Percentiles rank a stretch among this genome's conserved stretches.
Conservation (phyloP, 768 basidiomycete species). For the Collybia nuda region DNA sequence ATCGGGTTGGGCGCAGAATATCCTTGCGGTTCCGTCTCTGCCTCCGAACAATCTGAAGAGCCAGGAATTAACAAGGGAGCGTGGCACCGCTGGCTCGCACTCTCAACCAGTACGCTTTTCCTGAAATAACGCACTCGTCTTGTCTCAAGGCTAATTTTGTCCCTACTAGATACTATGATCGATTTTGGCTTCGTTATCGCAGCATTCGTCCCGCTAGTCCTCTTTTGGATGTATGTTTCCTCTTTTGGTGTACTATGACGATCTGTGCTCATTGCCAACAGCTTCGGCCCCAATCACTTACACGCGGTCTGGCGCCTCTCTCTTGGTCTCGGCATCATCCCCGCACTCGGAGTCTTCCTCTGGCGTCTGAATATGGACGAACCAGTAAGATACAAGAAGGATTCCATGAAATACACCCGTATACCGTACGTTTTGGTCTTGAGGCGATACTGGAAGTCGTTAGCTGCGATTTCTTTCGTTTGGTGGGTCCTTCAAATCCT, state of each 20-base stretch:
- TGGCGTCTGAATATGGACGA: conserved; percentile 88
- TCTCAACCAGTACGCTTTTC: conserved; percentile 72
- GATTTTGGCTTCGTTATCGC: conserved; percentile 78
- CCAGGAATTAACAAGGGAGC: conserved; percentile 69
- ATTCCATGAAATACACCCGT: conserved; percentile 71
- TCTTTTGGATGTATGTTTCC: conserved; percentile 78
- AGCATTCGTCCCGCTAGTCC: conserved; percentile 78
- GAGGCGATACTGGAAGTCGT: conserved; percentile 71
- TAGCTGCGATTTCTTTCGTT: conserved; percentile 69
- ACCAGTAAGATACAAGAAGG: conserved; percentile 67
- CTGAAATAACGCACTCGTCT: neutral
- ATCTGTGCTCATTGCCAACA: conserved; percentile 21
- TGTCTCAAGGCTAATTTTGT: conserved; percentile 1
- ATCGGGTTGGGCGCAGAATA: conserved; percentile 89
- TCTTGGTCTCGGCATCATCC: conserved; percentile 79
- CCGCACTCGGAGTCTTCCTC: conserved; percentile 73
- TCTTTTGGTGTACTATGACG: neutral
- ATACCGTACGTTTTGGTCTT: conserved; percentile 79
- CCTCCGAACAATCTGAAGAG: conserved; percentile 88
- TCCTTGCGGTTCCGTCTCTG: conserved; percentile 86
- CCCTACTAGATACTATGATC: conserved; percentile 68
- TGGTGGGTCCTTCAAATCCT: conserved; percentile 47
- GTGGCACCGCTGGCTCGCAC: conserved; percentile 82
- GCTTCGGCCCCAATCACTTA: conserved; percentile 76
- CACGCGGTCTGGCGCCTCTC: conserved; percentile 85